Evolutionary conservation across 2,329 filamentous ascomycete species (phyloP).

Genomic region (Coniochaeta sp.): DNA sequence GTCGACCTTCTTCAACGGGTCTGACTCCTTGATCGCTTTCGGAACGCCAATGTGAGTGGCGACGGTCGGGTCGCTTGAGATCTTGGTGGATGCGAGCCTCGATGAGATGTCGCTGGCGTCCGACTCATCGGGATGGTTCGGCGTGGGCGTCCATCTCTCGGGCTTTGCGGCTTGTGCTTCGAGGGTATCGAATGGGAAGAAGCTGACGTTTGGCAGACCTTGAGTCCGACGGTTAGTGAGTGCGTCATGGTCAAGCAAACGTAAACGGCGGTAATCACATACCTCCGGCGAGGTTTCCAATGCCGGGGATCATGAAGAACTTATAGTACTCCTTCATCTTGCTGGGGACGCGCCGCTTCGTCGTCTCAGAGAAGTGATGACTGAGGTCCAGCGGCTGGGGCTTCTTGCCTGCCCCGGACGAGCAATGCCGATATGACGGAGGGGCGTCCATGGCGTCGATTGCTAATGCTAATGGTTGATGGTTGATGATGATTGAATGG

Average conservation of each 20-base stretch:
- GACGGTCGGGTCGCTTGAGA: conserved; percentile 18
- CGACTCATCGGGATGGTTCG: conserved; percentile 44
- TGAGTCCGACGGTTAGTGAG: not conserved
- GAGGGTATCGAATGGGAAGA: conserved; percentile 88
- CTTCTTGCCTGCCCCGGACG: conserved; percentile 13
- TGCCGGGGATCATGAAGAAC: conserved; percentile 63
- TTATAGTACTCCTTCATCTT: conserved; percentile 78
- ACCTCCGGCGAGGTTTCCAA: conserved; percentile 57
- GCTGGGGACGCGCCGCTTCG: conserved; percentile 57
- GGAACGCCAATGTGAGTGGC: conserved; percentile 61
- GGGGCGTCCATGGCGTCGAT: not conserved
- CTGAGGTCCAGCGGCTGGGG: conserved; percentile 62
- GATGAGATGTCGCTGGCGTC: conserved; percentile 11
- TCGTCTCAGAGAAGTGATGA: conserved; percentile 68
- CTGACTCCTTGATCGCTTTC: conserved; percentile 50
- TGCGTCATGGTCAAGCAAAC: not conserved
- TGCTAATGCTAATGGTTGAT: not conserved
- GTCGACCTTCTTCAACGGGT: conserved; percentile 67
- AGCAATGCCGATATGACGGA: not conserved
- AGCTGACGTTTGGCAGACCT: conserved; percentile 74
- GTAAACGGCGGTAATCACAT: conserved; percentile 16
- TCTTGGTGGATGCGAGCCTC: conserved; percentile 11
- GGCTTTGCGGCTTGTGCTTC: conserved; percentile 73
- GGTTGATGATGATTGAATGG: not conserved
- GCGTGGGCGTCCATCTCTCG: conserved; percentile 64